Conservation (phyloP, 257 asterid species). For the Solanum lycopersicoides region DNA sequence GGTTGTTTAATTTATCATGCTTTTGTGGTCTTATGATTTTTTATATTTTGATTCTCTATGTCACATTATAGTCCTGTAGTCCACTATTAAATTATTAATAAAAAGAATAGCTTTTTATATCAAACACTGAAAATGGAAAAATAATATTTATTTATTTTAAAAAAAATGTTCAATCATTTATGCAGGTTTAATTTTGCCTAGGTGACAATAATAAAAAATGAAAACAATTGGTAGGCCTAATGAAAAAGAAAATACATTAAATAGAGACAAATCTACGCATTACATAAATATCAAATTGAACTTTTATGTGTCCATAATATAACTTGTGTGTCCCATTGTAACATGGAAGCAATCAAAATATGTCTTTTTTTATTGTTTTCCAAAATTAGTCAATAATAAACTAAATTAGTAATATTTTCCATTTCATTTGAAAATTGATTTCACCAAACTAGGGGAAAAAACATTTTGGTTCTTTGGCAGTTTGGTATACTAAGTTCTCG, state of each 20-base stretch:
- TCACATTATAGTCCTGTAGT: neutral
- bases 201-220: neutral
- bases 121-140: neutral
- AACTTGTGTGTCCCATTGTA: neutral
- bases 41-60: neutral
- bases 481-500: too few species aligned
- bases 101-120: neutral
- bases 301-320: neutral
- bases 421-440: neutral
- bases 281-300: neutral
- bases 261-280: neutral
- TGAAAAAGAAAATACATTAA: neutral
- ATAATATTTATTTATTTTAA: too few species aligned
- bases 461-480: neutral
- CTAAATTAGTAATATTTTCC: neutral
- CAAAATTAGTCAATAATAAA: neutral
- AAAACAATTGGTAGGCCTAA: neutral
- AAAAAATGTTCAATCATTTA: neutral
- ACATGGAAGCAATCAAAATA: neutral
- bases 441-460: neutral
- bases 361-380: neutral
- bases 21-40: neutral
- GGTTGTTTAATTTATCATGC: neutral
- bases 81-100: too few species aligned
- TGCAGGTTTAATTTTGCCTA: neutral